Evolutionary conservation across 345 rosid species (phyloP), one percentile per base, ranked within the genome.

Genomic region (Balakata baccata): DNA sequence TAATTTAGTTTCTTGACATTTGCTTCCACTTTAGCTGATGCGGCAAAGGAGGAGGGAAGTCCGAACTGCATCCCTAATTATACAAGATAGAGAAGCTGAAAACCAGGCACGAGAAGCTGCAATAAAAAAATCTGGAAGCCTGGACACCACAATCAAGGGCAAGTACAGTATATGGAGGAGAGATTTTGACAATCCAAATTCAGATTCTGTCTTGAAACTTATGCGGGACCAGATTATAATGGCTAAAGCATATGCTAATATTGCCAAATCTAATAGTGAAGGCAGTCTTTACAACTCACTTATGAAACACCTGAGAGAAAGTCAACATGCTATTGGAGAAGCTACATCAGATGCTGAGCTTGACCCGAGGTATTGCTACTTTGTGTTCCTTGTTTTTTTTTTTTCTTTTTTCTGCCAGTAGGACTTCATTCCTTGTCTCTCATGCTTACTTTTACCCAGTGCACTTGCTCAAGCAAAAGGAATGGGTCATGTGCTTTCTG

Each of bases 201-300:
- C 97, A 65, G 99, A 88, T 81, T 82, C 97, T 68, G 85, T 85
- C 29, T 84, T 93, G 85, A 95, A 88, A 78, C 94, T 95, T 71
- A 93, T 93, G 92, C 87, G 94, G 46, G 98, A 95, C 87, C 99
- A 95, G 87, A 86, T 93, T 78, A 91, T 92, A 72, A 89, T 93
- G 98, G 96, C 94, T 25, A 92, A 91, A 84, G 96, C 93, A 58
- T 93, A 95, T 86, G 93, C 98, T 71, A 86, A 89, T 70, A 84
- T 93, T 68, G 98, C 98, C 79, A 90, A 84, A 80, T 84, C 93
- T 16, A 87, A 84, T 77, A 87, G 89, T 71, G 85, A 88, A 64
- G 83, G 74, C 70, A 70, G 46, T 57, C 89, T 93, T 47, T 91
- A 86, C 57, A 71, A 75, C 70, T 86, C 90, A 74, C 89, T 91